Base-by-base conservation (phyloP, 805 yeast species). In the Cyberlindnera samutprakarnensis region DNA sequence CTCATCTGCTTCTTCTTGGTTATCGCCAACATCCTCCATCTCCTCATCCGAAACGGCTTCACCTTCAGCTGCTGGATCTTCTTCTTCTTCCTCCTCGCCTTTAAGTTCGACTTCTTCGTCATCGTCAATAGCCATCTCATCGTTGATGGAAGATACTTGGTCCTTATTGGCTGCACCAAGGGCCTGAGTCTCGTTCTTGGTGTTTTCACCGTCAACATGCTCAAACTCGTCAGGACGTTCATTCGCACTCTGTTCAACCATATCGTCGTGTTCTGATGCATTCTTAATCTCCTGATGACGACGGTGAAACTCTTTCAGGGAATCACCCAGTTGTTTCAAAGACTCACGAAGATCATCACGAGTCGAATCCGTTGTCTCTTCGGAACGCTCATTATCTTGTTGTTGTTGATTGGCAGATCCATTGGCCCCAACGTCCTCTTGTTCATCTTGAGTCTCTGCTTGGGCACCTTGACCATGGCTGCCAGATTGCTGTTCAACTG, bases 291-390 rank as follows among this genome's bases (percentile, higher is more conserved):
- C 96, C 54, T 84, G 86, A 41, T 82, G 77, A 46, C 95, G 80
- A 52, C 85, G 81, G 53, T 90, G 94, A 60, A 82, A 90, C 51
- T 88, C 95, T 46, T 90, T 84, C 60, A 88, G 54, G 1, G 95
- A 74, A 56, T 88, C 96, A 32, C 98, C 97, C 11, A 92, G 67
- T 52, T 87, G 87, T 53, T 83, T 83, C 57, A 90, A 64, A 0
- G 94, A 75, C 46, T 86, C 87, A 36, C 71, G 69, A 25, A 84
- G 86, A 46, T 70, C 69, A 32, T 80, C 78, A 33, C 85, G 62
- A 14, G 83, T 74, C 14, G 66, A 62, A 36, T 72, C 78, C 25
- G 63, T 59, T 4, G 57, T 53, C 4, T 61, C 59, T 12, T 62
- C 62, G 18, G 67, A 62, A 9, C 64, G 53, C 13, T 55, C 49